Evolutionary conservation across 2,329 filamentous ascomycete genomes (phyloP), one percentile per base, ranked within the genome.

Genomic region (Zymoseptoria passerinii): DNA sequence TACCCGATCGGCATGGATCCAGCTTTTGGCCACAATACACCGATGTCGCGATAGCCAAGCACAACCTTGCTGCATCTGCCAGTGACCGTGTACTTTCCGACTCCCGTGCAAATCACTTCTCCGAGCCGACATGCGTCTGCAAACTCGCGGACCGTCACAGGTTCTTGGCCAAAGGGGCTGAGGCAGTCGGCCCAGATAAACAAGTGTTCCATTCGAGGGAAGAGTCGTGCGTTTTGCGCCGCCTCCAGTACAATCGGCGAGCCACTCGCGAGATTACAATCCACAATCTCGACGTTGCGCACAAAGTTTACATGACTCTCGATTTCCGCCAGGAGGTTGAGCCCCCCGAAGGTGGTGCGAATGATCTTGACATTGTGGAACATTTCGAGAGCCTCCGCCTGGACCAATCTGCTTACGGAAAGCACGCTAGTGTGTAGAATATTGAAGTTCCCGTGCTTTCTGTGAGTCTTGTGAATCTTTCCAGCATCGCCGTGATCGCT

Each of bases 321-420:
- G 35, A 50, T 18, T 28, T 16, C 13, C 35, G 13, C 13, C 13
- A 48, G 53, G 48, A 9, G 55, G 49, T 16, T 16, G 48, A 50
- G n/a, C 23, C 19, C 48, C 10, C 9, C 28, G 20, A 61, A 56
- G 3, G 50, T 60, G 1, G 50, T 16, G 13, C 56, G 53, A 28
- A 59, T 40, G 18, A 20, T 59, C 52, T 57, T 61, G 40, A 50
- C 28, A 19, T 58, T 51, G 50, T 59, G 61, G 52, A 64, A 58
- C 3, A 59, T 48, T 3, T 60, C 52, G 16, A 56, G 44, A 5
- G 55, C 57, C 48, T 64, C 58, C 8, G 23, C 27, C 29, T 55
- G 54, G 23, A 57, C 57, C 13, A 52, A 4, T 52, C 59, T 60
- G 52, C 56, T 63, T 8, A 54, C 53, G 1, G 52, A 52, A 19